Base-by-base conservation (phyloP, 2,329 filamentous ascomycete genomes). In the Xylaria digitata region DNA sequence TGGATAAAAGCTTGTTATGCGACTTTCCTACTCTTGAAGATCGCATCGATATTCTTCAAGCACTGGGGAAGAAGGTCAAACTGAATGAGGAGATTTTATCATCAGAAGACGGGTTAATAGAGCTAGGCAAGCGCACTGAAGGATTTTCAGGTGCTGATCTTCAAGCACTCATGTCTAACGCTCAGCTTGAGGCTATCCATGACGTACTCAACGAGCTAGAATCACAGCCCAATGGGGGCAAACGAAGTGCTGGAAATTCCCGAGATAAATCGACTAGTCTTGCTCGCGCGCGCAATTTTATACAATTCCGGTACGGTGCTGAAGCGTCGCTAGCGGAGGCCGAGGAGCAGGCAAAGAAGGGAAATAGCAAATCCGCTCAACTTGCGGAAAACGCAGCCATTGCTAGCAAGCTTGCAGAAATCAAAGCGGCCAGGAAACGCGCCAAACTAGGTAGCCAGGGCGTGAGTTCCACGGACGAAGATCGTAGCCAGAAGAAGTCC, bases 171-270 rank as follows among this genome's bases (percentile, higher is more conserved):
- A 90, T 98, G 49, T 97, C 97, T 74, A 99, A 99, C 72, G 94
- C 96, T 0, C 96, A 99, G 78, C 86, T 99, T 6, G 95, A 98
- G 81, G 96, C 96, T 32, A 97, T 99, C 70, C 96, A 99, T 77
- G 94, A 97, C 72, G 89, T 96, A 2, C 86, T 99, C 0, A 90
- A 89, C 61, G 88, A 90, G 74, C 83, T 88, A 49, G 74, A 80
- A 46, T 65, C 72, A 3, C 73, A 74, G 15, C 68, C 72, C 0
- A 65, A 72, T 1, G 72, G 72, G 30, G 75, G 73, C 40, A 78
- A 76, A 52, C 76, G 76, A 11, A 76, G 78, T n/a, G 78, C 75
- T 69, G 77, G 79, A 58, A 76, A 77, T 70, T 75, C 79, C 64
- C 71, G 80, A 77, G 65, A 78, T 76, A 73, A 71, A 69, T 66